Evolutionary conservation across 2,329 filamentous ascomycete genomes (phyloP), one percentile per base, ranked within the genome.

Genomic region (Elsinoe ampelina): DNA sequence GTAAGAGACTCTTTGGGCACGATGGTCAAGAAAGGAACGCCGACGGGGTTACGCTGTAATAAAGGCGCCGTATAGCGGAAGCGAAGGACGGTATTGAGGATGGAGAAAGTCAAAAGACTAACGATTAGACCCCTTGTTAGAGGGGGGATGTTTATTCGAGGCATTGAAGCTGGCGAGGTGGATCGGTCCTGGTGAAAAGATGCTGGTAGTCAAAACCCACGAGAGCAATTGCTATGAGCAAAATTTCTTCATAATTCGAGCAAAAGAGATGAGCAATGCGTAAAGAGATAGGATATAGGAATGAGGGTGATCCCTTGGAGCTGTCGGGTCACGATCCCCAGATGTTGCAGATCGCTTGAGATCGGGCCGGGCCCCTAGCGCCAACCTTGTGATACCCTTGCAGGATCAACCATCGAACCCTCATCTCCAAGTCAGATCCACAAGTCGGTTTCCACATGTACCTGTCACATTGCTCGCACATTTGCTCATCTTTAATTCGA

Each of bases 111-210:
- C 61, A 90, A 71, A 58, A 95, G 80, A 59, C 80, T 79, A 67
- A 87, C 81, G 65, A 98, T 84, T 57, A 92, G 79, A 64, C 82
- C 83, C 61, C 93, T 86, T 48, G 93, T 97, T 63, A 95, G 82
- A 30, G 93, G 92, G 59, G 93, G 93, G 61, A 97, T 85, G 68
- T 95, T 96, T 74, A 96, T 80, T 76, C 92, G 85, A 66, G 87
- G 80, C 89, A 95, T 82, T 54, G 19, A 6, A 50, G 12, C 2
- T 15, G 32, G 22, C 20, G 48, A 22, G 7, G 19, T 22, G 15
- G 12, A 22, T 13, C 15, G 41, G 5, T 15, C 30, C 26, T 11
- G 26, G 15, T 3, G 32, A 19, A 4, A 35, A 22, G 3, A 35
- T 36, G 26, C 2, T 51, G 30, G 4, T 45, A 22, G 6, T 30